phyloP scores from a whole-genome alignment of 345 rosid species.

The Pelargonium nanum region DNA sequence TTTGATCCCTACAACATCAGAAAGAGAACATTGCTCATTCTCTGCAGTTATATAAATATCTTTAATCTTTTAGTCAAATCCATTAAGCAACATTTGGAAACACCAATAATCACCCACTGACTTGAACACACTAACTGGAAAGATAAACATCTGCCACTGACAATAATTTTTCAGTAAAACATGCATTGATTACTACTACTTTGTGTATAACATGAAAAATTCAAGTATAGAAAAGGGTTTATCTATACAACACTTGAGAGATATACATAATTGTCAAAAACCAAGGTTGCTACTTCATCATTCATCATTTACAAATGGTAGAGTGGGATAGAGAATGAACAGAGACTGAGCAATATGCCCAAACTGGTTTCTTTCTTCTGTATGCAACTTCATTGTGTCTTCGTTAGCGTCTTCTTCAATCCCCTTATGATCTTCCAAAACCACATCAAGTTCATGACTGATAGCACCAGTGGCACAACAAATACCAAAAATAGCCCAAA shows the following conservation, averaged over 20 bases:
- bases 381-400: conserved; percentile 27
- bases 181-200: no score
- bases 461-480: conserved; percentile 28
- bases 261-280: background rate
- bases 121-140: no score
- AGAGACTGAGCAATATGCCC: background rate
- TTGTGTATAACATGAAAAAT: no score
- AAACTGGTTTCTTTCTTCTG: background rate
- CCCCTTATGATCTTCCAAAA: conserved; percentile 51
- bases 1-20: no score
- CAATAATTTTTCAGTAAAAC: no score
- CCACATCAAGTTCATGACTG: conserved; percentile 48
- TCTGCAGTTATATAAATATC: no score
- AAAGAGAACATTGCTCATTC: no score
- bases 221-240: no score
- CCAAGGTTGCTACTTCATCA: background rate
- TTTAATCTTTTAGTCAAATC: no score
- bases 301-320: background rate
- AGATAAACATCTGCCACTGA: no score
- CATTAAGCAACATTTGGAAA: no score
- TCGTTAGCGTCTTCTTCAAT: conserved; percentile 41
- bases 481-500: conserved; percentile 24
- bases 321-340: background rate
- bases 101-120: no score
- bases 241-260: background rate